These are phyloP conservation scores for Argentina anserina DNA, from an alignment of 306 rosid species.

Conservation along the genomic window DNA sequence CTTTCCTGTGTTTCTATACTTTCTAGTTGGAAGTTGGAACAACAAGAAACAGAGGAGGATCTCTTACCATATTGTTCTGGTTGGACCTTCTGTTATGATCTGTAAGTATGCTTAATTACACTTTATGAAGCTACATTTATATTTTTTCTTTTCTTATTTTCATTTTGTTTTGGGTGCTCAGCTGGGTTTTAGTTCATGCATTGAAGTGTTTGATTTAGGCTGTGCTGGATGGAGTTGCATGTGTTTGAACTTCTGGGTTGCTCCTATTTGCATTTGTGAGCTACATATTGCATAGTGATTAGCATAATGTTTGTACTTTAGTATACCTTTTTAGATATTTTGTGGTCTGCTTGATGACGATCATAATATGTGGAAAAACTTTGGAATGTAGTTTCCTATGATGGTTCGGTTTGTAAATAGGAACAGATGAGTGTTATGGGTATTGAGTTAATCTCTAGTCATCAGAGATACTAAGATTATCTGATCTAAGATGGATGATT, in stretches of 20 bases:
- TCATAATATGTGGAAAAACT: background rate
- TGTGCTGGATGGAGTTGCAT: conserved; percentile 10
- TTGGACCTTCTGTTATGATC: conserved; percentile 21
- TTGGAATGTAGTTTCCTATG: conserved; percentile 30
- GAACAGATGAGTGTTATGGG: background rate
- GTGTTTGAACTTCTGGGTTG: conserved; percentile 16
- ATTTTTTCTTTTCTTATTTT: conserved; percentile 3
- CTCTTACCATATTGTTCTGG: conserved; percentile 29
- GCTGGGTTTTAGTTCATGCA: conserved; percentile 35
- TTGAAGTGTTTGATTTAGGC: conserved; percentile 14
- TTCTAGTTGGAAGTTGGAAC: background rate
- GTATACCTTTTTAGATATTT: background rate
- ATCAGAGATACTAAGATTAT: conserved; percentile 6
- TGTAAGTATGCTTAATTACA: conserved; percentile 33
- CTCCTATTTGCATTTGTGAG: conserved; percentile 1
- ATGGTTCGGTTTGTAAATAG: background rate
- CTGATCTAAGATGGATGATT: conserved; percentile 14
- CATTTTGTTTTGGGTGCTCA: background rate
- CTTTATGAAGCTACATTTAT: conserved; percentile 29
- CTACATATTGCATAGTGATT: background rate
- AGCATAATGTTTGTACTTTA: conserved; percentile 3
- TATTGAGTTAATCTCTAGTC: background rate
- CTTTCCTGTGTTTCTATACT: conserved; percentile 15
- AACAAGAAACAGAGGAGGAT: conserved; percentile 8
- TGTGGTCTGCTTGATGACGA: conserved; percentile 9